Conservation (phyloP, 768 basidiomycete genomes). For the Boletus subcaerulescens region DNA sequence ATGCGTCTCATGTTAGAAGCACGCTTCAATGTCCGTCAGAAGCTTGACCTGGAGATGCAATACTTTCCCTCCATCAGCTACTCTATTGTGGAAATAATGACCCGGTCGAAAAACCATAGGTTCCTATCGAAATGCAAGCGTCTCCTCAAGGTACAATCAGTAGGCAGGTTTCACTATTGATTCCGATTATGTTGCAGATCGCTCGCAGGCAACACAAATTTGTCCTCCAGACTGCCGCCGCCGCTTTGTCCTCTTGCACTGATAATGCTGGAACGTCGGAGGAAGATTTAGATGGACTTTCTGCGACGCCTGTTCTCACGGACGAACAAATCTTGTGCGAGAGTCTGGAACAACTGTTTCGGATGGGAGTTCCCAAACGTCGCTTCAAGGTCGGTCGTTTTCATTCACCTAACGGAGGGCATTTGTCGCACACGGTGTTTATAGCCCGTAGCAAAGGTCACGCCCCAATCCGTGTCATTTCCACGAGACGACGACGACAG, state of each 20-base stretch:
- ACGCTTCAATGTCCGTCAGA: constrained; percentile 36
- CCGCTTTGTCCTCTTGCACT: constrained; percentile 26
- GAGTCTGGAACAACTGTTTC: constrained; percentile 45
- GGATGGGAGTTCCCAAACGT: constrained; percentile 38
- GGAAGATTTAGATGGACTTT: constrained; percentile 9
- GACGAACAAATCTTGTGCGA: constrained; percentile 39
- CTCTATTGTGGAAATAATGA: constrained; percentile 50
- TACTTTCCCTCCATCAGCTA: constrained; percentile 48
- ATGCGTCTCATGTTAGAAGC: constrained; percentile 3
- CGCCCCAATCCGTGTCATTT: constrained; percentile 4
- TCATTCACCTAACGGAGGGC: not conserved
- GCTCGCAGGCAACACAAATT: constrained; percentile 23
- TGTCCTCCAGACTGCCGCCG: constrained; percentile 27
- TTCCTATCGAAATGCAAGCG: constrained; percentile 46
- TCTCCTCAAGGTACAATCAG: constrained; percentile 46
- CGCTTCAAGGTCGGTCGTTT: constrained; percentile 45
- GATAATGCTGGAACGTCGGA: constrained; percentile 9
- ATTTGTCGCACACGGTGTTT: constrained; percentile 4
- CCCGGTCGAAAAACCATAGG: constrained; percentile 45
- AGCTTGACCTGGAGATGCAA: constrained; percentile 51
- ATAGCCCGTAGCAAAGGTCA: constrained; percentile 13
- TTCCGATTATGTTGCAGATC: constrained; percentile 18
- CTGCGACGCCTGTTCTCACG: constrained; percentile 17
- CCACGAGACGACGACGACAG: constrained; percentile 22
- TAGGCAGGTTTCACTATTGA: not conserved